phyloP scores from a whole-genome alignment of 768 basidiomycete genomes.

The Cantharellus cinnabarinus region DNA sequence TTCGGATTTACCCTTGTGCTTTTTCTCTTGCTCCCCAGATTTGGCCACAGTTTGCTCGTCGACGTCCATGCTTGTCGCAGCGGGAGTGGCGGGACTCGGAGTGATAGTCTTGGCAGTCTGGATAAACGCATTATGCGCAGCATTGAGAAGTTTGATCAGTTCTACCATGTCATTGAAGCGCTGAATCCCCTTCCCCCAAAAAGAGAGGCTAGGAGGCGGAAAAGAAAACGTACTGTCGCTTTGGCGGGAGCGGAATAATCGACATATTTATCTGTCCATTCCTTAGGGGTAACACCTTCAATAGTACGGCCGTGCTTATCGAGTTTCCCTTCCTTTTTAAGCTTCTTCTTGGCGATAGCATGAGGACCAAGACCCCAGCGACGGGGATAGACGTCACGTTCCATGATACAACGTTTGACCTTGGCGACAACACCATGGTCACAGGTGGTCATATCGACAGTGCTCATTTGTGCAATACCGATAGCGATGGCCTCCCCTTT shows the following conservation, averaged over 20 bases:
- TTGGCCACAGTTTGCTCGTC: too few species aligned
- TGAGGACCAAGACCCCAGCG: constrained; percentile 98
- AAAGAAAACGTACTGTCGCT: constrained; percentile 10
- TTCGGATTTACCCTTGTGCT: too few species aligned
- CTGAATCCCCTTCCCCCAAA: background rate
- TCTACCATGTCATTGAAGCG: constrained; percentile 13
- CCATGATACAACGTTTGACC: constrained; percentile 99
- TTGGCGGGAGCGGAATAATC: constrained; percentile 62
- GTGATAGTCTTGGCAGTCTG: constrained; percentile 7
- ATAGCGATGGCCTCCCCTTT: constrained; percentile 84
- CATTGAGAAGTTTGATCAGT: constrained; percentile 22
- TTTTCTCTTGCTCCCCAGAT: too few species aligned
- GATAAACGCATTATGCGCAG: constrained; percentile 13
- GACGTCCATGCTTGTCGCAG: too few species aligned
- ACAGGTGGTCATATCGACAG: constrained; percentile 92
- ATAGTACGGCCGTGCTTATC: constrained; percentile 87
- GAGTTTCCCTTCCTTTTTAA: constrained; percentile 94
- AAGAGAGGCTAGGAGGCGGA: constrained; percentile 5
- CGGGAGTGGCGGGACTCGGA: background rate
- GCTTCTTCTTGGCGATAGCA: constrained; percentile 91
- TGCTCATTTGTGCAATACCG: constrained; percentile 94
- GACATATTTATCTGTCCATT: constrained; percentile 85
- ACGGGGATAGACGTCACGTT: constrained; percentile 92
- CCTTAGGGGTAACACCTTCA: constrained; percentile 67
- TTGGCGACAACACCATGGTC: constrained; percentile 98